phyloP scores from a whole-genome alignment of 73 alveolate species.

The Halteria grandinella region DNA sequence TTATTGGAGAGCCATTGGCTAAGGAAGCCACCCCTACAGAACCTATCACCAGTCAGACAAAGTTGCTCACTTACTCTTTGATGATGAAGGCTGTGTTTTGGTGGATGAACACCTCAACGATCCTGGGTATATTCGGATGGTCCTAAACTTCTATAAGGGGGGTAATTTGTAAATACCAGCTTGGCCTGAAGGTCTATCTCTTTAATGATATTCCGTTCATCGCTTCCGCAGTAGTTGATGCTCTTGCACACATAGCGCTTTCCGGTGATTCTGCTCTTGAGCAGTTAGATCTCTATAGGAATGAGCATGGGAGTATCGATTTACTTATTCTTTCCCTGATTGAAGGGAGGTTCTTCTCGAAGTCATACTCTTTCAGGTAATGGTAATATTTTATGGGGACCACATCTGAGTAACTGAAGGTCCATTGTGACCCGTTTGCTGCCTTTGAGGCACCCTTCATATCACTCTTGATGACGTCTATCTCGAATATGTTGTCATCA shows the following conservation, averaged over 20 bases:
- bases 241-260: conserved; percentile 50
- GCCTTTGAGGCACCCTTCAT: too few species aligned
- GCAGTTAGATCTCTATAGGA: conserved; percentile 7
- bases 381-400: conserved; percentile 55
- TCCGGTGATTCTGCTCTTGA: conserved; percentile 32
- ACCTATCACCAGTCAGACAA: conserved; percentile 1
- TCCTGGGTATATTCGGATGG: conserved; percentile 47
- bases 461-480: too few species aligned
- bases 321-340: conserved; percentile 37
- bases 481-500: too few species aligned
- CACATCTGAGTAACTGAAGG: too few species aligned
- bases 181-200: conserved; percentile 36
- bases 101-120: conserved; percentile 43
- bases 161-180: not conserved
- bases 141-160: conserved; percentile 2
- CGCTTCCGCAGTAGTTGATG: not conserved
- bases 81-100: conserved; percentile 21
- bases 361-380: conserved; percentile 28
- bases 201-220: conserved; percentile 9
- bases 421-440: too few species aligned
- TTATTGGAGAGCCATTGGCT: conserved; percentile 25
- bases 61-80: conserved; percentile 28
- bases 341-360: conserved; percentile 50
- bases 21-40: conserved; percentile 37
- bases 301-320: not conserved